These are phyloP conservation scores for Pythium coloratum DNA, from an alignment of 352 stramenopile species.

Conservation along the genomic window DNA sequence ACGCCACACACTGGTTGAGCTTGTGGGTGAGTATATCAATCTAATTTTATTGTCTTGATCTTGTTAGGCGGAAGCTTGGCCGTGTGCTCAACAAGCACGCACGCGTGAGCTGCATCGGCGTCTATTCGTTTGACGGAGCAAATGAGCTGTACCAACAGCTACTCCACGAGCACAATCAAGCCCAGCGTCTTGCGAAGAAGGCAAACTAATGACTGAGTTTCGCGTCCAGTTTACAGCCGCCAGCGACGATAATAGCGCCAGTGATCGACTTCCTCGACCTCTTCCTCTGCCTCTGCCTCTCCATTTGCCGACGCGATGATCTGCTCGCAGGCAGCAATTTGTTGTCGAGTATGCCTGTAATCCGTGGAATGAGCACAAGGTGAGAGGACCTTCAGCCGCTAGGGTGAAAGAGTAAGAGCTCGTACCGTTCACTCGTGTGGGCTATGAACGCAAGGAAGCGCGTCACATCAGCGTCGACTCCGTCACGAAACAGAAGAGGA, in stretches of 20 bases:
- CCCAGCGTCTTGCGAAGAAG: neutral
- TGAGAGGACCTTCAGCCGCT: no score
- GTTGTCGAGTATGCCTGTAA: neutral
- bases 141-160: constrained; percentile 82
- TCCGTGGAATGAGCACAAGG: neutral
- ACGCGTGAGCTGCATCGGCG: constrained; percentile 92
- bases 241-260: constrained; percentile 48
- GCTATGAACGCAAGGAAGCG: constrained; percentile 39
- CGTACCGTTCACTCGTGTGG: constrained; percentile 31
- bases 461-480: neutral
- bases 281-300: constrained; percentile 7
- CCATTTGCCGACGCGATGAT: constrained; percentile 5
- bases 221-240: neutral
- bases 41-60: constrained; percentile 45
- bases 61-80: constrained; percentile 89
- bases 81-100: constrained; percentile 92
- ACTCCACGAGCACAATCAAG: constrained; percentile 15
- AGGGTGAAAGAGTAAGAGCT: neutral
- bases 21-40: constrained; percentile 3
- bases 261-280: constrained; percentile 14
- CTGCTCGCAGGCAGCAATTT: constrained; percentile 14
- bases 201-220: neutral
- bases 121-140: constrained; percentile 95
- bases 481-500: neutral
- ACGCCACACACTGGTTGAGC: neutral